These are phyloP conservation scores for Fusarium sp. DNA, from an alignment of 2,329 filamentous ascomycete genomes.

Conservation along the genomic window DNA sequence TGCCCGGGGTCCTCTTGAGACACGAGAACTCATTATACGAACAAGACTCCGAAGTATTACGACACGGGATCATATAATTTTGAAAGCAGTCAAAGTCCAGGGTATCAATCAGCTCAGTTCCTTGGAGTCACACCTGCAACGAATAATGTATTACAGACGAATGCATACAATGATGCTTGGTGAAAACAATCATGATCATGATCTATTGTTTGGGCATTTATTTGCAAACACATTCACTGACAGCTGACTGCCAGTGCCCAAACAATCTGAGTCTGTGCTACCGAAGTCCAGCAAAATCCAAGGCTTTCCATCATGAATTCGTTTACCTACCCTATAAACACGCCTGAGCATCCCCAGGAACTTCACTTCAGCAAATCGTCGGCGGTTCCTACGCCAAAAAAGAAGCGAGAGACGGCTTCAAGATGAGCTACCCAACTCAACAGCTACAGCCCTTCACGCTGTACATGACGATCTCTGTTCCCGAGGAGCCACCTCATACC, in stretches of 20 bases:
- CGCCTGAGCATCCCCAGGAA: background rate
- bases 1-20: background rate
- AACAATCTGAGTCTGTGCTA: background rate
- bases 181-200: background rate
- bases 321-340: background rate
- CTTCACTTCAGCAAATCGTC: background rate
- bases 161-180: background rate
- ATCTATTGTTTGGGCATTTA: background rate
- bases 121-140: background rate
- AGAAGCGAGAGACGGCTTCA: background rate
- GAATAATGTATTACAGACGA: background rate
- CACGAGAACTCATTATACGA: constrained; percentile 15
- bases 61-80: background rate
- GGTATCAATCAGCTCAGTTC: background rate
- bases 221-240: background rate
- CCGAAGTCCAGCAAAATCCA: background rate
- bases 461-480: constrained; percentile 44
- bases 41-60: background rate
- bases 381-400: background rate
- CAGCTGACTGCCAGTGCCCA: constrained; percentile 6
- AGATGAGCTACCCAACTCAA: constrained; percentile 35
- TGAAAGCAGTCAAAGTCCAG: background rate
- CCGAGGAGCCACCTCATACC: constrained; percentile 15
- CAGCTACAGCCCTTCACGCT: constrained; percentile 40
- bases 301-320: background rate